Base-by-base conservation (phyloP, 2,329 filamentous ascomycete species). In the Beauveria caledonica region DNA sequence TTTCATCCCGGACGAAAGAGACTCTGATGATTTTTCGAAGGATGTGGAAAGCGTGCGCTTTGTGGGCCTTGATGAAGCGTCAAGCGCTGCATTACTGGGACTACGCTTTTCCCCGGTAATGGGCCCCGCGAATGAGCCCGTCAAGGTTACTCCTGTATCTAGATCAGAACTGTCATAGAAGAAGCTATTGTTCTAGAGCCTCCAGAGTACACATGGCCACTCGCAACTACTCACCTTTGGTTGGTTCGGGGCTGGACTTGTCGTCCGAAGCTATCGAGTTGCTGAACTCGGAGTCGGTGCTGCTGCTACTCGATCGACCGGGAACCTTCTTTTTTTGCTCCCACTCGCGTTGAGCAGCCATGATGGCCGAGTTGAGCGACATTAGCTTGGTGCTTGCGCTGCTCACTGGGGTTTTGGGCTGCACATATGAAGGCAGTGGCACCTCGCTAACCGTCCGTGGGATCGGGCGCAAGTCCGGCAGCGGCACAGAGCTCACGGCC, bases 261-360 rank as follows among this genome's bases (percentile, higher is more conserved):
- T 33, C 25, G 40, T 56, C 44, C 5, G 54, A 36, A n/a, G 5
- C 29, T 6, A 44, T 17, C 13, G 42, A 46, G 3, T 4, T 44
- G 11, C 13, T 29, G 25, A 15, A 40, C 5, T 48, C 44, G 29
- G 54, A 57, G 44, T 25, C 11, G 23, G 10, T 13, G n/a, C 25
- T 57, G 29, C 15, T 46, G 29, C 9, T 17, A 46, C 53, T 46
- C 6, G 9, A 27, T 3, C 2, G 15, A 5, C 23, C 23, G 10
- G 9, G n/a, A 5, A 10, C 13, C 42, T 27, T 6, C 6, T 42
- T 50, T 17, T 29, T 40, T 15, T 50, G 33, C 58, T 70, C 68
- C 73, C 73, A 74, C 15, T 67, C 58, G 36, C 62, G 63, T 59
- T 74, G 72, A 19, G 69, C 60, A 3, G 65, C 67, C 52, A 66